These are phyloP conservation scores for Gossypium trilobum DNA, from an alignment of 441 rosid genomes.

Conservation along the genomic window DNA sequence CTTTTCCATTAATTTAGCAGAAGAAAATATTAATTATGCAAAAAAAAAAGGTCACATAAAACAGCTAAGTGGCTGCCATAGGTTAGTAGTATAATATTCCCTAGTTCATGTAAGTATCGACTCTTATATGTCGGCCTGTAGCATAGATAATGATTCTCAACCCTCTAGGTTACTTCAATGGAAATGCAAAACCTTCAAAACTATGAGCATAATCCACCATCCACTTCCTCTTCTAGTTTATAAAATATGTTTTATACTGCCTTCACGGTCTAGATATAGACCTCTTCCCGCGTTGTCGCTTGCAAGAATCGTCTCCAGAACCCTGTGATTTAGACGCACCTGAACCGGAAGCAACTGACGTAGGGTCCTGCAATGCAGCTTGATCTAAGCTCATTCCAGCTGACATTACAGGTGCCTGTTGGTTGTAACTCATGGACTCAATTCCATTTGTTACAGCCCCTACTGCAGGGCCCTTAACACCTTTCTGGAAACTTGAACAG, in stretches of 20 bases:
- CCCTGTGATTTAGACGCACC: constrained; percentile 14
- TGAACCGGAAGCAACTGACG: constrained; percentile 21
- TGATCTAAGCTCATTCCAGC: constrained; percentile 3
- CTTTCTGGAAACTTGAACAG: constrained; percentile 10
- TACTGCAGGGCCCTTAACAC: constrained; percentile 14
- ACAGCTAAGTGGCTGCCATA: not conserved
- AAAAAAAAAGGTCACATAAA: not conserved
- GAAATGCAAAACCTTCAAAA: constrained; percentile 3
- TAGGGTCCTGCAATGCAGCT: constrained; percentile 16
- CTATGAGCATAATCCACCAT: not conserved
- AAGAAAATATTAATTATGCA: not conserved
- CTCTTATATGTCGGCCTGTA: not conserved
- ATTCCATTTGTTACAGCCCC: constrained; percentile 17
- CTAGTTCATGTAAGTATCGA: not conserved
- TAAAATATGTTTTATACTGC: not conserved
- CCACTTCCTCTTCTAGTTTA: not conserved
- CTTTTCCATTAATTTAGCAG: not conserved
- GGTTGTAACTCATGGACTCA: constrained; percentile 13
- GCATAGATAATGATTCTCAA: not conserved
- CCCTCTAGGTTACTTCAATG: not conserved
- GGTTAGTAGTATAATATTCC: not conserved
- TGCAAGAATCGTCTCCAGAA: constrained; percentile 23
- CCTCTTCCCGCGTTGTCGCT: constrained; percentile 32
- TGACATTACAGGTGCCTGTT: constrained; percentile 12
- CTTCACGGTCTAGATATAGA: not conserved